A percentile compares a stretch with the other conserved stretches of the same genome.
phyloP scores from a whole-genome alignment of 2,329 filamentous ascomycete genomes.

The Thermothelomyces thermophilus region DNA sequence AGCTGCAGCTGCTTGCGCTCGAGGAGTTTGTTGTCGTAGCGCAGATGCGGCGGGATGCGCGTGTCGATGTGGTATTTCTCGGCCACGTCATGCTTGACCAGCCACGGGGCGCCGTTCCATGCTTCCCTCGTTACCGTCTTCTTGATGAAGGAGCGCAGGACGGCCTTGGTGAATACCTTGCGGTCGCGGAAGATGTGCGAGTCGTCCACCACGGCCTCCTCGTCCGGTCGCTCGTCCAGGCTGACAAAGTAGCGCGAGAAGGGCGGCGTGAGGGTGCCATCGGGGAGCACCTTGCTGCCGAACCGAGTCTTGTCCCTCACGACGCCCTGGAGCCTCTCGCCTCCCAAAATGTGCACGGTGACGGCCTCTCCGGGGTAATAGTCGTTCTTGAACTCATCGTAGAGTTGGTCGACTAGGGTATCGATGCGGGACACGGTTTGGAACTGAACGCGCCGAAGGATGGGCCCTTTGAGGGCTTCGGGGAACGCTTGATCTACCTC shows the following conservation, averaged over 20 bases:
- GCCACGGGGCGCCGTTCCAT: conserved; percentile 95
- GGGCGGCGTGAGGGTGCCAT: conserved; percentile 64
- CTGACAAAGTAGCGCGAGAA: conserved; percentile 77
- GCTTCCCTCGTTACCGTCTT: conserved; percentile 87
- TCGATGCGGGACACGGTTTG: conserved; percentile 85
- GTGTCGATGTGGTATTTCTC: conserved; percentile 78
- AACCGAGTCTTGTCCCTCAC: conserved; percentile 84
- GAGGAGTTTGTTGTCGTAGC: conserved; percentile 70
- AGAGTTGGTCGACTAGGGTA: conserved; percentile 62
- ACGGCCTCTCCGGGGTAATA: conserved; percentile 88
- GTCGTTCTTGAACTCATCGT: conserved; percentile 76
- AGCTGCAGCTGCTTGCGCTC: conserved; percentile 68
- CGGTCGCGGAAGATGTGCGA: conserved; percentile 79
- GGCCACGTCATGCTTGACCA: conserved; percentile 83
- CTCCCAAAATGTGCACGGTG: conserved; percentile 61
- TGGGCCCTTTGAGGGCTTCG: conserved; percentile 81
- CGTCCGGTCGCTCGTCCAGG: conserved; percentile 57
- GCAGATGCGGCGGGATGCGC: conserved; percentile 75
- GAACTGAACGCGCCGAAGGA: conserved; percentile 86
- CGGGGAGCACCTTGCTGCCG: conserved; percentile 52
- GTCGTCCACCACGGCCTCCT: conserved; percentile 74
- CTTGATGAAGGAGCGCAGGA: conserved; percentile 89
- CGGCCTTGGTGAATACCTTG: conserved; percentile 89
- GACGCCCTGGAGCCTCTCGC: conserved; percentile 63
- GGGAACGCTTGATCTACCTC: conserved; percentile 91